Percentiles rank a stretch among this genome's conserved stretches.
These are phyloP conservation scores for Boletus huronensis DNA, from an alignment of 768 basidiomycete genomes.

Conservation along the genomic window DNA sequence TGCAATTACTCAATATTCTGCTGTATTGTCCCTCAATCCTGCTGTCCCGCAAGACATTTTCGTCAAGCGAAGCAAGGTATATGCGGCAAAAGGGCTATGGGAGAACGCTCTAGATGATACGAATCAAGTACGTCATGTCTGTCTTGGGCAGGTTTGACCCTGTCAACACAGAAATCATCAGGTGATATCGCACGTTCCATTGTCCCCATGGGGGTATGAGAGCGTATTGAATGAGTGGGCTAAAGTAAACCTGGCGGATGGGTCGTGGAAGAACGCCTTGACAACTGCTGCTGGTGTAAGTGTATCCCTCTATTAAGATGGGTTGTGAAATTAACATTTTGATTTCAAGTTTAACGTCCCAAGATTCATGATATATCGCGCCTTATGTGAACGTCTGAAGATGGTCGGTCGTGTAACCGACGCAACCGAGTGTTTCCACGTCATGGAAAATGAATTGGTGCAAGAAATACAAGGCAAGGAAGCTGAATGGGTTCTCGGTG, in stretches of 20 bases:
- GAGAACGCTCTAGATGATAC: conserved; percentile 1
- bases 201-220: neutral
- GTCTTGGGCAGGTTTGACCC: neutral
- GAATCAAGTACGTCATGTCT: neutral
- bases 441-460: too few relatives aligned
- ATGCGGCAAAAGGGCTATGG: neutral
- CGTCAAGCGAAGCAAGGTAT: conserved; percentile 9
- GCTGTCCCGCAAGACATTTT: neutral
- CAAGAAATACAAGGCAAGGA: neutral
- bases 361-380: too few relatives aligned
- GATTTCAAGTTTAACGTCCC: too few relatives aligned
- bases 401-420: too few relatives aligned
- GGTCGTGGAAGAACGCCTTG: neutral
- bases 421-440: too few relatives aligned
- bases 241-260: neutral
- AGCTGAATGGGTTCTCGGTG: neutral
- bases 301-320: neutral
- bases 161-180: too few relatives aligned
- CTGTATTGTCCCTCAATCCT: neutral
- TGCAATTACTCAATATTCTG: conserved; percentile 3
- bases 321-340: neutral
- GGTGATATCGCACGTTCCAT: too few relatives aligned
- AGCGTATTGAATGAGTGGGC: neutral
- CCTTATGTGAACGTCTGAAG: too few relatives aligned
- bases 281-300: neutral